Evolutionary conservation across 768 basidiomycete genomes (phyloP), one percentile per base, ranked within the genome.

Genomic region (Boletus eberwhitei): DNA sequence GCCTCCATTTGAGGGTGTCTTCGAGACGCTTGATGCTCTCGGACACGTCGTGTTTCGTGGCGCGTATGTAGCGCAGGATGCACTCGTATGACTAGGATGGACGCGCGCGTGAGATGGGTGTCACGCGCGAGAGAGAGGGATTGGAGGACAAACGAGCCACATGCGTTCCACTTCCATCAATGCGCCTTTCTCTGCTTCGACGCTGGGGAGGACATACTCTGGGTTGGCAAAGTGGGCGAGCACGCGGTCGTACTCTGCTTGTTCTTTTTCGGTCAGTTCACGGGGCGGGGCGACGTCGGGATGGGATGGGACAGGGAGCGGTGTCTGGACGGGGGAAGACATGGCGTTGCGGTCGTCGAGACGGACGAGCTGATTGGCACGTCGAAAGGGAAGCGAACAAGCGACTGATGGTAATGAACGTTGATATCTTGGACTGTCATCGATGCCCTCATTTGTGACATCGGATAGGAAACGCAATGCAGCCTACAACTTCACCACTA

Each of bases 31-130:
- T 74, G 51, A 91, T 85, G 4, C 83, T 80, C 26, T 67, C 71
- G n/a, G 75, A 64, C 8, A 74, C 68, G 52, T 81, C 79, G 86
- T 90, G 90, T 59, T 92, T 93, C 0, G 82, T 77, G 3, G 92
- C 92, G 40, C 90, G 84, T 36, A 90, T 71, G 68, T 86, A 93
- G 78, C 90, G 77, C 40, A 88, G 74, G 38, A 92, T 68, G 68
- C 88, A 90, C 59, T 92, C 90, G 63, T 79, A 78, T 3, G 87
- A 86, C 71, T 71, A n/a, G 1, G 0, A 4, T 0, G 4, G 34
- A 17, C 11, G 12, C 2, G 19, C 22, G 12, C 17, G 14, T 53
- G 22, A 50, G 56, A 40, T 17, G 11, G 22, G 32, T 8, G 11
- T 16, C 22, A 2, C 13, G 17, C 13, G 17, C 14, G 17, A 35